phyloP scores from a whole-genome alignment of 176 grass and related monocot genomes.

The Luzula sylvatica region DNA sequence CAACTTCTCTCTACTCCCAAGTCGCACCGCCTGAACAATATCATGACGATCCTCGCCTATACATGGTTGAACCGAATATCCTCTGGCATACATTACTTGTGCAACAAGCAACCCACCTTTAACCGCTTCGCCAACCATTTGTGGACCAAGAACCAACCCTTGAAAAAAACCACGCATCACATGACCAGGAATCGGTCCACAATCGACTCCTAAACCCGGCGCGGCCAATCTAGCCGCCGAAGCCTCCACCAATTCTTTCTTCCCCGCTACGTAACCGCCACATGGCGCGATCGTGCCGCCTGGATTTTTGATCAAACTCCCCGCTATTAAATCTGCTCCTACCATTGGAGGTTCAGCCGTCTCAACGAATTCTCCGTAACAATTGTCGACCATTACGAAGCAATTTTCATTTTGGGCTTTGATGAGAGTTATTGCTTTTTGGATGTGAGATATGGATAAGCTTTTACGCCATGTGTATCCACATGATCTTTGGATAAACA shows the following conservation, averaged over 20 bases:
- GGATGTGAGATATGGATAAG: slow-evolving; percentile 47
- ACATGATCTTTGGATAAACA: slow-evolving; percentile 82
- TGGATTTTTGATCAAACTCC: slow-evolving; percentile 91
- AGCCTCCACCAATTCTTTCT: slow-evolving; percentile 51
- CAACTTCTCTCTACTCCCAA: slow-evolving; percentile 61
- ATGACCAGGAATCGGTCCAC: slow-evolving; percentile 72
- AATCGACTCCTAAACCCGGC: slow-evolving; percentile 81
- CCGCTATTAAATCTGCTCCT: slow-evolving; percentile 87
- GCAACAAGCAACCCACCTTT: slow-evolving; percentile 92
- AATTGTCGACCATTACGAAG: slow-evolving; percentile 95
- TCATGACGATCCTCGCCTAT: slow-evolving; percentile 50
- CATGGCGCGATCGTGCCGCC: slow-evolving; percentile 81
- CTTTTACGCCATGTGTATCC: slow-evolving; percentile 85
- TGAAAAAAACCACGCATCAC: slow-evolving; percentile 78
- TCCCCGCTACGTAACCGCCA: slow-evolving; percentile 85
- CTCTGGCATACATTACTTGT: slow-evolving; percentile 66
- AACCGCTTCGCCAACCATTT: slow-evolving; percentile 91
- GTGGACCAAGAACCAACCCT: slow-evolving; percentile 84
- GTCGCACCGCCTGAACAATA: slow-evolving; percentile 90
- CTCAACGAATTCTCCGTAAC: slow-evolving; percentile 97
- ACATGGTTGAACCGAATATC: slow-evolving; percentile 77
- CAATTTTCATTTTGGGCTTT: slow-evolving; percentile 84
- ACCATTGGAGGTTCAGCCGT: slow-evolving; percentile 67
- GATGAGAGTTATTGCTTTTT: slow-evolving; percentile 47
- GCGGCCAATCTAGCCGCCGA: slow-evolving; percentile 77